Percentiles rank a stretch among this genome's conserved stretches.
Conservation (phyloP, 176 grass and related monocot species). For the Musa troglodytarum region DNA sequence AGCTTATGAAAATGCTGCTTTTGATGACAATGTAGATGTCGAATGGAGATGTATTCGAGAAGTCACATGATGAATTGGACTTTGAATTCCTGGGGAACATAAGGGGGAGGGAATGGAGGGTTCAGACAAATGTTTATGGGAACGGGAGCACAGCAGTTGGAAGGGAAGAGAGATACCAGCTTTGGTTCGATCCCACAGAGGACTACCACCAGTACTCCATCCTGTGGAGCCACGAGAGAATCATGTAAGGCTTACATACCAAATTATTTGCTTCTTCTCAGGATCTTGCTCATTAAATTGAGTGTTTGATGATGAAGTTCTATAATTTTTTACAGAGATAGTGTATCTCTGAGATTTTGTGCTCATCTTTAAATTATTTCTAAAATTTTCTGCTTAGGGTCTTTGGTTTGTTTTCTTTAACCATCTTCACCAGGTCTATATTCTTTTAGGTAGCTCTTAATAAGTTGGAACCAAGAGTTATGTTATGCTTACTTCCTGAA, state of each 20-base stretch:
- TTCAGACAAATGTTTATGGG: conserved; percentile 49
- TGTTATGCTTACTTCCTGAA: not conserved
- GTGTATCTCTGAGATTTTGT: not conserved
- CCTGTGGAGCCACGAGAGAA: conserved; percentile 38
- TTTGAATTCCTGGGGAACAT: conserved; percentile 55
- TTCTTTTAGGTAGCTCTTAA: not conserved
- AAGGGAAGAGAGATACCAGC: conserved; percentile 40
- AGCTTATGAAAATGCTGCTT: not conserved
- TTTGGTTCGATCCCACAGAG: conserved; percentile 45
- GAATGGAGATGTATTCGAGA: conserved; percentile 46
- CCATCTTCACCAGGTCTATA: not conserved
- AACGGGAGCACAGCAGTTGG: conserved; percentile 48
- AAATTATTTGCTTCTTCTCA: not conserved
- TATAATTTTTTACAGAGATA: not conserved
- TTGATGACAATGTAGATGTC: conserved; percentile 36
- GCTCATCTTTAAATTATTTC: not conserved
- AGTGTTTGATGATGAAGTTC: not conserved
- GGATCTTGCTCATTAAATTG: conserved; percentile 1
- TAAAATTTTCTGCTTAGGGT: not conserved
- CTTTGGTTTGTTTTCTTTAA: not conserved
- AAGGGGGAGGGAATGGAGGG: conserved; percentile 42
- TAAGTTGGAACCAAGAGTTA: not conserved
- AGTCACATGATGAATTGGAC: conserved; percentile 46
- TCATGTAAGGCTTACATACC: conserved; percentile 27
- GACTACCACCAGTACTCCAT: conserved; percentile 38